Base-by-base conservation (phyloP, 2,329 filamentous ascomycete genomes). In the Talaromyces islandicus region DNA sequence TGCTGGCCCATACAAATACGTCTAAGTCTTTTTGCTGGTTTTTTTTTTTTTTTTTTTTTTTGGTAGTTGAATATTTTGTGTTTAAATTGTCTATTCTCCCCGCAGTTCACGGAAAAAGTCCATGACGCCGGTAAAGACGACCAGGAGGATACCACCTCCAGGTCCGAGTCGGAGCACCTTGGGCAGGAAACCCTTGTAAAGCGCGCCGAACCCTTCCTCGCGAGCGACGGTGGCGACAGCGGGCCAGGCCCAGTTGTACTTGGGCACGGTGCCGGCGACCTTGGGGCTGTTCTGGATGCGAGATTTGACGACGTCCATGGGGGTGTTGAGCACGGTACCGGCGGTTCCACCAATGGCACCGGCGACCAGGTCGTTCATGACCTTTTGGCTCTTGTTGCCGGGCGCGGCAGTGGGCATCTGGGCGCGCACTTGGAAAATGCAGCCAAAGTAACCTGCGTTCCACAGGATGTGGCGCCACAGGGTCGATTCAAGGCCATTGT, bases 171-270 rank as follows among this genome's bases (percentile, higher is more conserved):
- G 81, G 64, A 96, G 81, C 38, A 97, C 94, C 85, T 99, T 99
- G 67, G 94, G 94, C 64, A 94, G 72, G 83, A 99, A 99, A 17
- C 94, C 94, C 84, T 97, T 99, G 84, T 99, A 99, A 62, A 99
- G 81, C 43, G 94, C 94, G 54, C 77, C 78, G 73, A 96, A 93
- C 5, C 94, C 94, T 78, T 99, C 94, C 79, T 99, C 94, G 78
- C 86, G 91, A 78, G 91, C 87, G 62, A 99, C 91, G 7, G 90
- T 94, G 60, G 84, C 88, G 56, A 97, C 81, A 24, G 91, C 87
- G 53, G 91, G 90, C 85, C 88, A 96, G 32, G 94, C 94, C 94
- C 94, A 99, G 85, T 97, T 97, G 82, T 99, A 99, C 84, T 99
- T 99, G 72, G 90, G 90, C 24, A 86, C 78, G 58, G 85, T 81